phyloP scores from a whole-genome alignment of 176 grass and related monocot species.

The Lolium perenne region DNA sequence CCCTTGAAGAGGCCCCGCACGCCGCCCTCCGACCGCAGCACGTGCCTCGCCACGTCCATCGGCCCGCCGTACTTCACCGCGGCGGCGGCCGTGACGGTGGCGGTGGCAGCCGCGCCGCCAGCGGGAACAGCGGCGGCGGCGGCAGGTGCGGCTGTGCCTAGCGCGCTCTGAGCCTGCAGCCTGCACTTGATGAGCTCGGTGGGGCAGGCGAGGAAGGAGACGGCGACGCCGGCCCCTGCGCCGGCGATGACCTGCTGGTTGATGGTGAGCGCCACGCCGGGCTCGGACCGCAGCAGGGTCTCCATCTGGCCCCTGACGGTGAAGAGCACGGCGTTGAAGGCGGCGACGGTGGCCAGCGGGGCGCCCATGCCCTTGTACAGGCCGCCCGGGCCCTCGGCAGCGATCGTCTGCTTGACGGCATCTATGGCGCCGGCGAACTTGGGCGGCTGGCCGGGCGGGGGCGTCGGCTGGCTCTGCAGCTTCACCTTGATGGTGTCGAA shows the following conservation, averaged over 20 bases:
- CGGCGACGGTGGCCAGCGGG: constrained; percentile 88
- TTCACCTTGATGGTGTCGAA: constrained; percentile 96
- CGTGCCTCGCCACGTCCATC: constrained; percentile 77
- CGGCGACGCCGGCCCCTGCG: constrained; percentile 76
- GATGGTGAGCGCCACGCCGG: constrained; percentile 52
- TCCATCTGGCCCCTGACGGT: constrained; percentile 90
- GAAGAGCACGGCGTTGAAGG: constrained; percentile 88
- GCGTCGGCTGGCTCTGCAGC: constrained; percentile 83
- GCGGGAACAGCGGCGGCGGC: constrained; percentile 13
- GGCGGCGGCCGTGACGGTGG: not conserved
- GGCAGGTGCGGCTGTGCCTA: constrained; percentile 23
- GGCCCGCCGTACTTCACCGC: constrained; percentile 77
- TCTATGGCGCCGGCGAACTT: constrained; percentile 73
- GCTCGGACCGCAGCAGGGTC: constrained; percentile 59
- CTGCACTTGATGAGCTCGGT: constrained; percentile 94
- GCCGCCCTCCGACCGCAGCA: constrained; percentile 68
- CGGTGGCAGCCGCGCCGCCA: constrained; percentile 7
- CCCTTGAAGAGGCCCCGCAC: constrained; percentile 70
- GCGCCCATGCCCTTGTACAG: constrained; percentile 96
- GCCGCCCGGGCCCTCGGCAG: constrained; percentile 69
- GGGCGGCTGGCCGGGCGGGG: constrained; percentile 62
- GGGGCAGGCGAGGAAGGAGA: constrained; percentile 80
- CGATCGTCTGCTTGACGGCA: constrained; percentile 74
- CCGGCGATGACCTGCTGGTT: constrained; percentile 75
- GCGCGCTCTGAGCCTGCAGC: constrained; percentile 81